phyloP scores from a whole-genome alignment of 257 asterid genomes.

The Solanum chilense region DNA sequence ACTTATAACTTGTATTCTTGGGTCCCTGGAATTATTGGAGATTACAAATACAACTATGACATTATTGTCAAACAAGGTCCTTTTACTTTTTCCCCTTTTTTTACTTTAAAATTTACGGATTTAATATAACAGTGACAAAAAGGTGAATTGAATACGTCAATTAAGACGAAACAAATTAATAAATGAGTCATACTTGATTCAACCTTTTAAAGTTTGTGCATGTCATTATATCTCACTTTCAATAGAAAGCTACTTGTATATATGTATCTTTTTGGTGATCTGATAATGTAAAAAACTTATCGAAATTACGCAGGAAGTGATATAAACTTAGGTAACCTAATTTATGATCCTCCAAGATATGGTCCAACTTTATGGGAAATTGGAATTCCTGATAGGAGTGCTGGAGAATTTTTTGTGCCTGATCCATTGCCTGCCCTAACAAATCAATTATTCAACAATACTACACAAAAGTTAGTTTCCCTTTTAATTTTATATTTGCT shows the following conservation, averaged over 20 bases:
- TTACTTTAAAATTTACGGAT: neutral
- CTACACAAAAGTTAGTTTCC: neutral
- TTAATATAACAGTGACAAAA: neutral
- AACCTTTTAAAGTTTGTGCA: neutral
- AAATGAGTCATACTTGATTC: neutral
- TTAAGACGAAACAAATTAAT: neutral
- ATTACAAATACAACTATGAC: neutral
- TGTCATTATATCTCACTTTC: neutral
- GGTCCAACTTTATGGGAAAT: conserved; percentile 15
- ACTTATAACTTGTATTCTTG: conserved; percentile 5
- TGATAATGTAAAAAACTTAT: neutral
- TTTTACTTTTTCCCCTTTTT: neutral
- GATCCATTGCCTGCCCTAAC: neutral
- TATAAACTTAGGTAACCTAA: neutral
- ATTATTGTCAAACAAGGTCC: conserved; percentile 1
- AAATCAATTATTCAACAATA: neutral
- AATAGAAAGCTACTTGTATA: neutral
- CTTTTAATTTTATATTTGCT: neutral
- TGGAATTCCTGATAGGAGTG: conserved; percentile 7
- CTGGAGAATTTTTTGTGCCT: conserved; percentile 1
- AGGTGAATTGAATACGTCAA: neutral
- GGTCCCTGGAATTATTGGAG: conserved; percentile 7
- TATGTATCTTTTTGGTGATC: neutral
- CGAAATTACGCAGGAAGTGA: neutral
- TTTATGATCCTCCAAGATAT: conserved; percentile 7